These are phyloP conservation scores for Mediolabrus comicus DNA, from an alignment of 108 stramenopile genomes.

Conservation along the genomic window DNA sequence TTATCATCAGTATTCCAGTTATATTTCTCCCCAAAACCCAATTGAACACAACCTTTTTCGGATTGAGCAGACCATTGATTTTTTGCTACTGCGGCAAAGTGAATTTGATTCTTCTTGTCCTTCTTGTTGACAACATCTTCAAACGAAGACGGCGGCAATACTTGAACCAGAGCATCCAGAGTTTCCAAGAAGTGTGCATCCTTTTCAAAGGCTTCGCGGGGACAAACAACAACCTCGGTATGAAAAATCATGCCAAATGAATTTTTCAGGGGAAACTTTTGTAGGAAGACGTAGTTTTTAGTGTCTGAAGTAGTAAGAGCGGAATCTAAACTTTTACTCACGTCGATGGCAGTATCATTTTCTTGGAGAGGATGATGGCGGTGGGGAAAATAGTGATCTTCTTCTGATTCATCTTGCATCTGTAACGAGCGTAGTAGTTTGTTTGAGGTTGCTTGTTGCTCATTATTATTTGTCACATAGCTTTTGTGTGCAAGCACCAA, in stretches of 20 bases:
- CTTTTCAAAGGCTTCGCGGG: constrained; percentile 17
- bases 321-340: not conserved
- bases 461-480: not conserved
- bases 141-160: constrained; percentile 4
- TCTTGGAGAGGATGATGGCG: not conserved
- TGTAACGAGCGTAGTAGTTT: not conserved
- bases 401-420: not conserved
- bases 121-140: not conserved
- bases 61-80: constrained; percentile 24
- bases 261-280: constrained; percentile 44
- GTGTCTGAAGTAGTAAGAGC: not conserved
- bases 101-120: not conserved
- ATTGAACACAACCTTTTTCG: constrained; percentile 28
- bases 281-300: constrained; percentile 42
- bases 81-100: constrained; percentile 15
- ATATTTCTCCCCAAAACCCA: constrained; percentile 19
- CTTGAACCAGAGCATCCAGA: constrained; percentile 14
- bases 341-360: not conserved
- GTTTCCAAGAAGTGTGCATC: constrained; percentile 23
- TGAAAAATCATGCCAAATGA: constrained; percentile 34
- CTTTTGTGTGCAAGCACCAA: not conserved
- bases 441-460: not conserved
- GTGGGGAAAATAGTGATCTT: not conserved
- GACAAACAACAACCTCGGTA: constrained; percentile 48
- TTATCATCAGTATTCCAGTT: not conserved